Evolutionary conservation across 306 rosid species (phyloP), one percentile per base, ranked within the genome.

Genomic region (Acacia acuminata): DNA sequence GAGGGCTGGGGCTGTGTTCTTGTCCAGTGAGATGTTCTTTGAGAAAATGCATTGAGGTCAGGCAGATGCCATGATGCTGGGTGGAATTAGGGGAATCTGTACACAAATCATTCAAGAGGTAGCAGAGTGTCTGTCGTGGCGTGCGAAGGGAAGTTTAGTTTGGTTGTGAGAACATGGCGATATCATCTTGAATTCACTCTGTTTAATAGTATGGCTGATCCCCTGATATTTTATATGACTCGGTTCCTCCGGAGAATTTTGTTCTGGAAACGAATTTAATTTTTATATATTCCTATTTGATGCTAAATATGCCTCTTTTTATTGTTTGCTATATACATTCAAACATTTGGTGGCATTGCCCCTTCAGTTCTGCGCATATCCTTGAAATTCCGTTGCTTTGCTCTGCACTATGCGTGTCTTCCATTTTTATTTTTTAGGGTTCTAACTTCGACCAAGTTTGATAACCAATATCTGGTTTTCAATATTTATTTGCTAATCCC

Each of bases 81-180:
- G 53, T 47, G 53, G 75, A 9, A 13, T 38, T 61, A 25, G 38
- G 68, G 51, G 76, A 27, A 53, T 75, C 47, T 92, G 94, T 92
- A 92, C 84, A 90, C 87, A 89, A 71, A 79, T 85, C 53, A 71
- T 74, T 45, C 77, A 44, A 77, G 77, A 66, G 89, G 88, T 83
- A 79, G 73, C 84, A 44, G 79, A 44, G 76, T 30, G 79, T 77
- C 78, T 85, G 77, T 82, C 77, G 85, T 4, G 76, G 19, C 3
- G 45, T 34, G 47, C 22, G 22, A 25, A 67, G 38, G 75, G 67
- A 63, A 36, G 50, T 73, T 68, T 73, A 55, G 76, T 77, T 34
- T 73, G 63, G 77, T 77, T 34, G 70, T 65, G 77, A 77, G 82
- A 75, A 70, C 43, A 68, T 60, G 67, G 76, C 58, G 3, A 63